Evolutionary conservation across 768 basidiomycete genomes (phyloP).

Genomic region (Mycena capillaripes): DNA sequence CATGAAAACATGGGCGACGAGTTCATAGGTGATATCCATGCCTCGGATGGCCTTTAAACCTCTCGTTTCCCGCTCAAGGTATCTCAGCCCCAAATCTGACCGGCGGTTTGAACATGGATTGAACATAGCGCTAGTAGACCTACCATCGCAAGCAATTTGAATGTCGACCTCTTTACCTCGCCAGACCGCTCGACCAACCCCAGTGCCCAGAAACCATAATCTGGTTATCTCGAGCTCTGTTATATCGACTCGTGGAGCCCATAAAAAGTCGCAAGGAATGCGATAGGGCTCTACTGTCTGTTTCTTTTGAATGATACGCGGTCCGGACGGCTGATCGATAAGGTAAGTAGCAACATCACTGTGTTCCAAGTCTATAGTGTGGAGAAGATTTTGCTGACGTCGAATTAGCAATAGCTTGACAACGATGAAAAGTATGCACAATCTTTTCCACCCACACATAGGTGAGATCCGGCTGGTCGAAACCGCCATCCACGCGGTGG

Average conservation of each 20-base stretch:
- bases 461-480: neutral
- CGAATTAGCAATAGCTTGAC: neutral
- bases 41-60: neutral
- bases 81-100: neutral
- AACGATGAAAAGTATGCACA: neutral
- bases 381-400: constrained; percentile 10
- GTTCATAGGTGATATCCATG: constrained; percentile 14
- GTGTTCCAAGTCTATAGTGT: constrained; percentile 22
- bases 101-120: neutral
- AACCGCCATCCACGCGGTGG: neutral
- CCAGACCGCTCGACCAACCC: constrained; percentile 12
- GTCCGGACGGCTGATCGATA: neutral
- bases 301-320: constrained; percentile 27
- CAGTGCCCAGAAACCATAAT: neutral
- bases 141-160: constrained; percentile 10
- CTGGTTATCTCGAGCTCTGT: constrained; percentile 16
- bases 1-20: constrained; percentile 24
- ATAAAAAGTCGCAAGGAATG: constrained; percentile 23
- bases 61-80: constrained; percentile 5
- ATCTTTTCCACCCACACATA: constrained; percentile 8
- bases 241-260: constrained; percentile 22
- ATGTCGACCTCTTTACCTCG: constrained; percentile 16
- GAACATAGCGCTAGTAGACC: neutral
- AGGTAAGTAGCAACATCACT: constrained; percentile 12
- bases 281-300: neutral